Evolutionary conservation across 345 rosid species (phyloP).

Genomic region (Euclidium syriacum): DNA sequence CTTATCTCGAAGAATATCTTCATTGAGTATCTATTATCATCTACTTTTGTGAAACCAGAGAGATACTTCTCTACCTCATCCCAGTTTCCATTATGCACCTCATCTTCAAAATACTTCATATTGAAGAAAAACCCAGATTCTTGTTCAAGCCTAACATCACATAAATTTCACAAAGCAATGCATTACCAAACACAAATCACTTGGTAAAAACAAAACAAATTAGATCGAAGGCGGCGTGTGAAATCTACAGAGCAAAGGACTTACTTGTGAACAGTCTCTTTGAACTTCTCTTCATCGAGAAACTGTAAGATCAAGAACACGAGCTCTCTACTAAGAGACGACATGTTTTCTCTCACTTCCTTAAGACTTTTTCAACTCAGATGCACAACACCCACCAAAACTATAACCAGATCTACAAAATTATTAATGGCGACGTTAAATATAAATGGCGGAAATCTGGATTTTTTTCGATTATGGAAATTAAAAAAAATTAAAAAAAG

Average conservation of each 20-base stretch:
- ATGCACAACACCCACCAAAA: slow-evolving; percentile 28
- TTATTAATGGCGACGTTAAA: slow-evolving; percentile 4
- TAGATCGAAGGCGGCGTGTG: slow-evolving; percentile 9
- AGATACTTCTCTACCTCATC: slow-evolving; percentile 98
- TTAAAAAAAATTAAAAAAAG: background rate
- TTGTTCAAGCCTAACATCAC: slow-evolving; percentile 74
- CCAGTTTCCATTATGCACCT: slow-evolving; percentile 96
- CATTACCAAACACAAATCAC: background rate
- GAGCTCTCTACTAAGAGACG: slow-evolving; percentile 98
- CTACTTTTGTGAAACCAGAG: slow-evolving; percentile 96
- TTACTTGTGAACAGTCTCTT: slow-evolving; percentile 98
- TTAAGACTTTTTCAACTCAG: slow-evolving; percentile 28
- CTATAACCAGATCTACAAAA: slow-evolving; percentile 56
- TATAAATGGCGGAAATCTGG: slow-evolving; percentile 17
- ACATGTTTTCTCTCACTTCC: slow-evolving; percentile 53
- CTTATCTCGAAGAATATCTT: slow-evolving; percentile 97
- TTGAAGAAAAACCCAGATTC: slow-evolving; percentile 99
- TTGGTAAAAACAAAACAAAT: background rate
- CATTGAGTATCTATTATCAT: slow-evolving; percentile 94
- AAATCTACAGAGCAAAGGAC: slow-evolving; percentile 13
- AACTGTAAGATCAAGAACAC: slow-evolving; percentile 98
- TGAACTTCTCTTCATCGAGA: slow-evolving; percentile 97
- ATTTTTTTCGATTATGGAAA: slow-evolving; percentile 1
- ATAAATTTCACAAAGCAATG: background rate
- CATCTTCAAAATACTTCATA: slow-evolving; percentile 98